Base-by-base conservation (phyloP, 2,329 filamentous ascomycete genomes). In the Colletotrichum tofieldiae region DNA sequence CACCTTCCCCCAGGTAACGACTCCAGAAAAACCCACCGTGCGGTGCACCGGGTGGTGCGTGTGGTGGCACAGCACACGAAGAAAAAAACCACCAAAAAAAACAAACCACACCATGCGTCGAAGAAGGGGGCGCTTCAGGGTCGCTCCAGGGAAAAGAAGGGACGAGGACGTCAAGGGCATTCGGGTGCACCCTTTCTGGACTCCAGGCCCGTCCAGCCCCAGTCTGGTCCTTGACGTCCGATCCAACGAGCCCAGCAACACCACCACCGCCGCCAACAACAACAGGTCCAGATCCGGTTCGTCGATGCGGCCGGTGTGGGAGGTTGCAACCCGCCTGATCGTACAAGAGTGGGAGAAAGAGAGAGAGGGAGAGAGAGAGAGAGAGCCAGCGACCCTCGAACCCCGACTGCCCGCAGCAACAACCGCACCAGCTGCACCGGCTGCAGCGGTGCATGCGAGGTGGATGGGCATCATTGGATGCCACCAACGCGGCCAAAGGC, bases 31-130 rank as follows among this genome's bases (percentile, higher is more conserved):
- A 26, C 51, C 16, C 35, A 26, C 37, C 49, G 29, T 55, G 64
- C 59, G 67, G 64, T 67, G 56, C 35, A 39, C 68, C 51, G 4
- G 29, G 64, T 45, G 64, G 64, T 61, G 51, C 65, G 65, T 71
- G 68, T 68, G 49, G 68, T 63, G 64, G 65, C 64, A 71, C 58
- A 71, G 68, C 58, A 32, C 29, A 32, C 23, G 23, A 26, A 1
- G 23, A 26, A 26, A 26, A 32, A 32, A 32, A 6, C 29, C 4
- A 32, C 4, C 29, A 32, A 32, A 32, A 2, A 32, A 6, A 32
- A 51, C 52, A 26, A 29, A 35, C 39, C 39, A 23, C 16, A n/a
- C 56, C 58, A 29, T 58, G 39, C 29, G 18, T 35, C 63, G 5
- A 47, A 18, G n/a, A 14, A 54, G 16, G 47, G 5, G 47, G 2